Evolutionary conservation across 2,329 filamentous ascomycete genomes (phyloP), one percentile per base, ranked within the genome.

Genomic region (Fusarium dlaminii): DNA sequence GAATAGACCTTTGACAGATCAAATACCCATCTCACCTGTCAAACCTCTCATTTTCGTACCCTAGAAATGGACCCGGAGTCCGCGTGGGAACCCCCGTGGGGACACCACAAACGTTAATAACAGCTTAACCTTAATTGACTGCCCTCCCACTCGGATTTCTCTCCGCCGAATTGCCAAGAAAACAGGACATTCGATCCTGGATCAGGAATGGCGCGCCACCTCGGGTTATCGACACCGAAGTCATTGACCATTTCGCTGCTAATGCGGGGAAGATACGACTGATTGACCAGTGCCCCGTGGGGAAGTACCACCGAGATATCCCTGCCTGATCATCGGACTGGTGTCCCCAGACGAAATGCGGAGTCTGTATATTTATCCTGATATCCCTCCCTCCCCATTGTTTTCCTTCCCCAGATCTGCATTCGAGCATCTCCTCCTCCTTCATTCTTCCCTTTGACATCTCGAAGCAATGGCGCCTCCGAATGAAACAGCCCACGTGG

Each of bases 211-310:
- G 67, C 27, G 43, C 40, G 29, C 51, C 9, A 3, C 22, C 34
- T 68, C 67, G 66, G 67, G 52, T 45, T 27, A 70, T 60, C 32
- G n/a, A 29, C 40, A 59, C 57, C 67, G 66, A 70, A 32, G 34
- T 54, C 66, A 49, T 6, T 22, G 27, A 22, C 20, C 43, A 45
- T 54, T 60, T 60, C 51, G 59, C 36, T 34, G 14, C 42, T n/a
- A 14, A 70, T 70, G 67, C 67, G 67, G 67, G 66, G 37, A 70
- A 56, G 55, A 65, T 24, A 39, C 17, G 18, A 68, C 56, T 70
- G 59, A 69, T 73, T 65, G 62, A 66, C 59, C 72, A 36, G 39
- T 56, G 56, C 69, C 70, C 68, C 70, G 64, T 69, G 69, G 69
- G 69, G 70, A 72, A 72, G 52, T 58, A 51, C 68, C 36, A 56